These are phyloP conservation scores for Durio zibethinus DNA, from an alignment of 345 rosid genomes.

Conservation along the genomic window DNA sequence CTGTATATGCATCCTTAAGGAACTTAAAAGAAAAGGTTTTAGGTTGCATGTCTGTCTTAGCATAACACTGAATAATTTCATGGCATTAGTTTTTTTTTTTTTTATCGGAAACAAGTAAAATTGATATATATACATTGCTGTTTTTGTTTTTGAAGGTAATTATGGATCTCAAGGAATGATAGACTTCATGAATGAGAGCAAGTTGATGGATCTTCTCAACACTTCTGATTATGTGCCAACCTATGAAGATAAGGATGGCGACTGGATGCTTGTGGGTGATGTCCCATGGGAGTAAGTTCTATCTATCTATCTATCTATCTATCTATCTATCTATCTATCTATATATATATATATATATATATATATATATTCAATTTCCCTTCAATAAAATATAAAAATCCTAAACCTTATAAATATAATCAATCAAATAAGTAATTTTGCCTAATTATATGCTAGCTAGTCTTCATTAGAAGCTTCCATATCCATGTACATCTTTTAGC, in stretches of 20 bases:
- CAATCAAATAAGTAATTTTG: constrained; percentile 10
- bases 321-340: too few relatives aligned
- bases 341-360: too few relatives aligned
- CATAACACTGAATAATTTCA: not conserved
- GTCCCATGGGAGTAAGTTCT: constrained; percentile 93
- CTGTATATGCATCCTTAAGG: too few relatives aligned
- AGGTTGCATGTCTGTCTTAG: not conserved
- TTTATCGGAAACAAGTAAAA: not conserved
- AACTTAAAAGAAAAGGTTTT: too few relatives aligned
- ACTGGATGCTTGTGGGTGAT: constrained; percentile 99
- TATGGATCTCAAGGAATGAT: constrained; percentile 79
- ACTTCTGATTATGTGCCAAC: constrained; percentile 91
- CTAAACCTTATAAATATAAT: constrained; percentile 18
- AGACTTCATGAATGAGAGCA: constrained; percentile 97
- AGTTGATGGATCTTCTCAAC: constrained; percentile 85
- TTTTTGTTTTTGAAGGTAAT: constrained; percentile 32
- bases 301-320: too few relatives aligned
- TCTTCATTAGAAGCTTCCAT: not conserved
- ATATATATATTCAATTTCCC: not conserved
- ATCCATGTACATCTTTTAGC: not conserved
- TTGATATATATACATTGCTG: not conserved
- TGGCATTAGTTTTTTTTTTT: not conserved
- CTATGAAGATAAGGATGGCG: constrained; percentile 95
- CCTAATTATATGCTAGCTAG: not conserved
- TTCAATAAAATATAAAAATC: not conserved